Percentiles rank a stretch among this genome's conserved stretches.
These are phyloP conservation scores for Eucalyptus urophylla DNA, from an alignment of 345 rosid genomes.

Conservation along the genomic window DNA sequence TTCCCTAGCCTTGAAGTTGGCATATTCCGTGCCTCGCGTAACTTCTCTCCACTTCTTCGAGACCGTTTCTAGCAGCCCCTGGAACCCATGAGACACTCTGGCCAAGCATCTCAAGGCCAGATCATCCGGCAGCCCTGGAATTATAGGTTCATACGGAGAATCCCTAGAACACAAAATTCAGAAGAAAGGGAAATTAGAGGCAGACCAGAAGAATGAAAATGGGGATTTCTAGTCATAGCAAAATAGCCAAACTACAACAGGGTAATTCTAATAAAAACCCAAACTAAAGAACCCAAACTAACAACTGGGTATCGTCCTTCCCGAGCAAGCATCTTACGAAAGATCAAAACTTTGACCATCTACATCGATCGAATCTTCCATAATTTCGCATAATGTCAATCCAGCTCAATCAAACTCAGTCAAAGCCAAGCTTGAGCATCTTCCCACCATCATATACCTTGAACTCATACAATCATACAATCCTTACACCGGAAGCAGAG, in stretches of 20 bases:
- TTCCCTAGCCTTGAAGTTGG: slow-evolving; percentile 32
- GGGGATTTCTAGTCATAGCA: not conserved
- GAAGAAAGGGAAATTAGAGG: not conserved
- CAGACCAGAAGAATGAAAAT: not conserved
- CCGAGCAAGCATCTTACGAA: not conserved
- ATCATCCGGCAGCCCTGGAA: slow-evolving; percentile 80
- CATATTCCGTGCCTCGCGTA: slow-evolving; percentile 44
- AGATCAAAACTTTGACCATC: not conserved
- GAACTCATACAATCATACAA: not conserved
- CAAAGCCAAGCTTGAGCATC: not conserved
- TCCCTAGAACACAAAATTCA: slow-evolving; percentile 23
- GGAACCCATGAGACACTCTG: slow-evolving; percentile 60
- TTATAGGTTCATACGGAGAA: slow-evolving; percentile 24
- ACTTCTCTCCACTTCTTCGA: slow-evolving; percentile 71
- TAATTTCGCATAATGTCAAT: not conserved
- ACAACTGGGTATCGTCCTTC: not conserved
- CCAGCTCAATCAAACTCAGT: not conserved
- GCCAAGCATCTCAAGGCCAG: slow-evolving; percentile 65
- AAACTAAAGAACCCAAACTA: not conserved
- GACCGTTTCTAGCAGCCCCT: slow-evolving; percentile 52
- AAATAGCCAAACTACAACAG: not conserved
- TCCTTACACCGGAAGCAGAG: not conserved
- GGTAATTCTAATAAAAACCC: not conserved
- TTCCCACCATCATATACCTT: not conserved
- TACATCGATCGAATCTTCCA: not conserved